Evolutionary conservation across 2,329 filamentous ascomycete genomes (phyloP).

Genomic region (Colletotrichum phormii): DNA sequence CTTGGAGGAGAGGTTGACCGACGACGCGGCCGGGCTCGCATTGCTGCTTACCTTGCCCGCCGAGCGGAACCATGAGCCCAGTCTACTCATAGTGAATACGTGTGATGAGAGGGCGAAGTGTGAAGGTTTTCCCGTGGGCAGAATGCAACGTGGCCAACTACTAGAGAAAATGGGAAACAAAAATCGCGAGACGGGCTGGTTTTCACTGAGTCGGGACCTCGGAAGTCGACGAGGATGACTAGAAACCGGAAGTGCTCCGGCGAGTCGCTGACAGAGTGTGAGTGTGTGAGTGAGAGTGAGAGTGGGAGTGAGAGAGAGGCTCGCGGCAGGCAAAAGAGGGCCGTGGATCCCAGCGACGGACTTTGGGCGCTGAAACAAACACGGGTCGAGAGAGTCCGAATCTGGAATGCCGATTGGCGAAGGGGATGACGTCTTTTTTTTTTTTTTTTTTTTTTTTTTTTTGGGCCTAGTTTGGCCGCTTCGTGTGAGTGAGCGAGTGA

Average conservation of each 20-base stretch:
- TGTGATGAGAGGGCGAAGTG: not conserved
- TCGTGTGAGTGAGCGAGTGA: not conserved
- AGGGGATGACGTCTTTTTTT: slow-evolving; percentile 20
- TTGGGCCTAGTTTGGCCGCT: not conserved
- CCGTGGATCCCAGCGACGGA: slow-evolving; percentile 23
- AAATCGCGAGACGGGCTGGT: not conserved
- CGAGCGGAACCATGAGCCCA: slow-evolving; percentile 64
- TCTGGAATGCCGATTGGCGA: slow-evolving; percentile 19
- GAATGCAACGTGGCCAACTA: not conserved
- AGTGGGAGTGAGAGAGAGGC: not conserved
- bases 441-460: too few relatives aligned
- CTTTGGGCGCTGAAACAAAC: slow-evolving; percentile 34
- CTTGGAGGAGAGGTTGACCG: slow-evolving; percentile 47
- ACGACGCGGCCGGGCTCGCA: slow-evolving; percentile 46
- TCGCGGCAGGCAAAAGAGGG: not conserved
- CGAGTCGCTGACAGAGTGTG: slow-evolving; percentile 23
- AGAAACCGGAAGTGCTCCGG: slow-evolving; percentile 31
- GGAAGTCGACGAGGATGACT: slow-evolving; percentile 17
- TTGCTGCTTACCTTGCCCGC: slow-evolving; percentile 48
- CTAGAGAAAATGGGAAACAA: not conserved
- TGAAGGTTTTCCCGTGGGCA: not conserved
- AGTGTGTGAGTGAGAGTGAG: too few relatives aligned
- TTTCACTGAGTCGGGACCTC: slow-evolving; percentile 18
- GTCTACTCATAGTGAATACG: slow-evolving; percentile 55
- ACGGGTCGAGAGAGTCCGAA: slow-evolving; percentile 22